Base-by-base conservation (phyloP, 2,329 filamentous ascomycete species). In the Metarhizium rileyi region DNA sequence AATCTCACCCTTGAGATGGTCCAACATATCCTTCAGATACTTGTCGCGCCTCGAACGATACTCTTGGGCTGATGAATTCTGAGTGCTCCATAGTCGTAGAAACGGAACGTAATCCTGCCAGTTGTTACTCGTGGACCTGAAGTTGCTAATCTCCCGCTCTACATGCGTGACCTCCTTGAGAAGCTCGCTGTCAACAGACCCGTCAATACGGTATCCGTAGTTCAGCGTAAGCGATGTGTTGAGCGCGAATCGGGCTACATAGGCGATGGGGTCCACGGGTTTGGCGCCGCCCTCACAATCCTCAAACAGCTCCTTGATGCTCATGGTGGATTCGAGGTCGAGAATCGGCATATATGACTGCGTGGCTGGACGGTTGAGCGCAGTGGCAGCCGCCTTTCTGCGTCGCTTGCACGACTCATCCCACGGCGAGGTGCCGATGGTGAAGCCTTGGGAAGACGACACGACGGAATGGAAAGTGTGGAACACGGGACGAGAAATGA, bases 71-170 rank as follows among this genome's bases (percentile, higher is more conserved):
- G 80, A 75, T 3, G 72, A 71, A 58, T 80, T 88, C 54, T 75
- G 75, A 28, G 73, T 78, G 2, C 81, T 76, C 55, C 80, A 75
- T 2, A 89, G 63, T 26, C 87, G 75, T 52, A 93, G 63, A 5
- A 90, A 59, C 0, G 87, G 86, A n/a, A 93, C 79, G 56, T 91
- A 91, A 59, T 93, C 87, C 59, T 88, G 84, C 80, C 85, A 87
- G 63, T 91, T 91, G 61, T 90, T 88, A 58, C 83, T 87, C 0
- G 86, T 91, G 25, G 80, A 86, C 44, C 87, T 72, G 61, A 90
- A 85, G 57, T 87, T 87, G 48, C 82, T 84, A 23, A 93, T 81
- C 5, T 81, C 82, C 27, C 86, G 76, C 63, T 91, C 87, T 3
- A 91, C 86, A 44, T 82, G 73, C 0, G 82, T 80, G 50, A 93